Evolutionary conservation across 2,329 filamentous ascomycete genomes (phyloP).

Genomic region (Tolypocladium sp.): DNA sequence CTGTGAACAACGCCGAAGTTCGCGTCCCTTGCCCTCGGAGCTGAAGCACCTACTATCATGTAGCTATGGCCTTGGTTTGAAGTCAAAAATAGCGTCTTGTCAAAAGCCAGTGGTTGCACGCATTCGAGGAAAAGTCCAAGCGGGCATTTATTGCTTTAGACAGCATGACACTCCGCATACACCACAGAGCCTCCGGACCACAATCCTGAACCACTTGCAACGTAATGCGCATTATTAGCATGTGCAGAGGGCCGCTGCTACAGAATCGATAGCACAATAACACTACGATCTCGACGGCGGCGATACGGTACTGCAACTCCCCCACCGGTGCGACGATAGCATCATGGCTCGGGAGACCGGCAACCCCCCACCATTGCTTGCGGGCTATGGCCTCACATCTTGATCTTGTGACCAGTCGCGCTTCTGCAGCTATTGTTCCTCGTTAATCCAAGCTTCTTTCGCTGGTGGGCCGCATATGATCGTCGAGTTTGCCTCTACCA

Average conservation of each 20-base stretch:
- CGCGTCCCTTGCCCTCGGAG: background rate
- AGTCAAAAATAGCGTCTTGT: background rate
- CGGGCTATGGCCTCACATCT: background rate
- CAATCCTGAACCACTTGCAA: background rate
- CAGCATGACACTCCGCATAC: too few species aligned
- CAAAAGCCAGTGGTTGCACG: background rate
- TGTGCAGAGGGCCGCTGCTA: background rate
- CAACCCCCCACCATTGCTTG: background rate
- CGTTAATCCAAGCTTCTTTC: background rate
- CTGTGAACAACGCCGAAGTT: background rate
- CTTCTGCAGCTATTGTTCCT: background rate
- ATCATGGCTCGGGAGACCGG: background rate
- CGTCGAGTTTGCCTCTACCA: background rate
- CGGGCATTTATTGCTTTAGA: too few species aligned
- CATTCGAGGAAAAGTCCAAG: too few species aligned
- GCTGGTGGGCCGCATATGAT: background rate
- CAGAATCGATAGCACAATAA: background rate
- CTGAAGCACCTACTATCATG: background rate
- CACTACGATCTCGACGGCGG: background rate
- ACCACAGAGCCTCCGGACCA: background rate
- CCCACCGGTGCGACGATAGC: background rate
- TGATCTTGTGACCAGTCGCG: background rate
- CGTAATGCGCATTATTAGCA: background rate
- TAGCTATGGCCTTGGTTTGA: background rate
- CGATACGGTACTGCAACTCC: background rate